These are phyloP conservation scores for Hemisphaericaspora lyxosophila DNA, from an alignment of 1,139 yeast species.

Conservation along the genomic window DNA sequence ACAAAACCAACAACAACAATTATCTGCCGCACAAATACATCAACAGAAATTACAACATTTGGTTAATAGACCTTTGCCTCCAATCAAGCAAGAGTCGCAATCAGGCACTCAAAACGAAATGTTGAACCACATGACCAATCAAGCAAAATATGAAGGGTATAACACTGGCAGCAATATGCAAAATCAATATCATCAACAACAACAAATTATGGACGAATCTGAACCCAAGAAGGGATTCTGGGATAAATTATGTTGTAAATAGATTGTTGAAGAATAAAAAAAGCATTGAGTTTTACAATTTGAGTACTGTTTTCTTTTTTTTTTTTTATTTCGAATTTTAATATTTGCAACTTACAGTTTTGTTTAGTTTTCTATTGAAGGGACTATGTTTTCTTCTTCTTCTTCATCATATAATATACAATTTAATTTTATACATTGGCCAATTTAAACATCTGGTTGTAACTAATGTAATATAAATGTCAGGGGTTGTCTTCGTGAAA, in stretches of 20 bases:
- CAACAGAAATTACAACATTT: conserved; percentile 53
- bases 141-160: conserved; percentile 15
- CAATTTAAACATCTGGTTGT: too few relatives aligned
- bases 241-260: conserved; percentile 48
- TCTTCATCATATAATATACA: too few relatives aligned
- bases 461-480: too few relatives aligned
- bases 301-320: too few relatives aligned
- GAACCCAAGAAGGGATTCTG: conserved; percentile 46
- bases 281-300: too few relatives aligned
- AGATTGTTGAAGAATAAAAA: conserved; percentile 6
- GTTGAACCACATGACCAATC: conserved; percentile 12
- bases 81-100: conserved; percentile 46
- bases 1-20: conserved; percentile 25
- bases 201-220: conserved; percentile 28
- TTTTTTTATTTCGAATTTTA: conserved; percentile 4
- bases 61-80: conserved; percentile 53
- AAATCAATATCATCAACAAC: conserved; percentile 42
- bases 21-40: conserved; percentile 46
- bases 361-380: too few relatives aligned
- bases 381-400: too few relatives aligned
- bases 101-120: conserved; percentile 11
- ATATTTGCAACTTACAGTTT: too few relatives aligned
- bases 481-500: too few relatives aligned
- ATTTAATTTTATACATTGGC: too few relatives aligned
- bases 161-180: conserved; percentile 18